These are phyloP conservation scores for Paramecium sonneborni DNA, from an alignment of 73 alveolate species.

Conservation along the genomic window DNA sequence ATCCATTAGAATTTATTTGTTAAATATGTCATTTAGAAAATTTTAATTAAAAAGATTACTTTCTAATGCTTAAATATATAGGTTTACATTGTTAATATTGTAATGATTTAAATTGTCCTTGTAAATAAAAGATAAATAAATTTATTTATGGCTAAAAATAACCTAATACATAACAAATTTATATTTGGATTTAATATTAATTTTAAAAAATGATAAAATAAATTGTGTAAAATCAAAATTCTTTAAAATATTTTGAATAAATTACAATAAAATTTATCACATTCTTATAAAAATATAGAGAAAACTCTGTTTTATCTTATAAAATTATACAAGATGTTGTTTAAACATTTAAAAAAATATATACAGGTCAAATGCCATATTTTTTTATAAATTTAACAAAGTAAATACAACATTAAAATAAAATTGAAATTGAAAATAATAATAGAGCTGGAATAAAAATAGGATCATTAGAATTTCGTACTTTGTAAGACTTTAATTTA, in stretches of 20 bases:
- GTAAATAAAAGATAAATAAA: not conserved
- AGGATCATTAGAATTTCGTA: not conserved
- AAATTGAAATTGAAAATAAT: not conserved
- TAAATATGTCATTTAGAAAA: not conserved
- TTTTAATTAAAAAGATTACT: not conserved
- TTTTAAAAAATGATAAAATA: not conserved
- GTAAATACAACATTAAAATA: not conserved
- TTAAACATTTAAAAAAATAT: not conserved
- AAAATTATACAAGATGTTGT: not conserved
- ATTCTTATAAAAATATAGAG: not conserved
- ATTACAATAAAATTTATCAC: not conserved
- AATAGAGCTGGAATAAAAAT: not conserved
- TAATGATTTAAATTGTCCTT: not conserved
- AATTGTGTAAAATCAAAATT: not conserved
- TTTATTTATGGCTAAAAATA: not conserved
- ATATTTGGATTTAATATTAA: not conserved
- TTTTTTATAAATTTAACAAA: not conserved
- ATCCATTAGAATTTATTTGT: not conserved
- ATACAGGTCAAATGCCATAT: not conserved
- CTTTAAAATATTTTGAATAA: not conserved
- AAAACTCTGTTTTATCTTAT: not conserved
- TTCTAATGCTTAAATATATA: not conserved
- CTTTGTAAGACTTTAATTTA: conserved; percentile 9
- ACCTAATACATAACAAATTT: not conserved
- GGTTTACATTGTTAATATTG: not conserved